These are phyloP conservation scores for Akanthomyces dipterigenus DNA, from an alignment of 2,329 filamentous ascomycete species.

Conservation along the genomic window DNA sequence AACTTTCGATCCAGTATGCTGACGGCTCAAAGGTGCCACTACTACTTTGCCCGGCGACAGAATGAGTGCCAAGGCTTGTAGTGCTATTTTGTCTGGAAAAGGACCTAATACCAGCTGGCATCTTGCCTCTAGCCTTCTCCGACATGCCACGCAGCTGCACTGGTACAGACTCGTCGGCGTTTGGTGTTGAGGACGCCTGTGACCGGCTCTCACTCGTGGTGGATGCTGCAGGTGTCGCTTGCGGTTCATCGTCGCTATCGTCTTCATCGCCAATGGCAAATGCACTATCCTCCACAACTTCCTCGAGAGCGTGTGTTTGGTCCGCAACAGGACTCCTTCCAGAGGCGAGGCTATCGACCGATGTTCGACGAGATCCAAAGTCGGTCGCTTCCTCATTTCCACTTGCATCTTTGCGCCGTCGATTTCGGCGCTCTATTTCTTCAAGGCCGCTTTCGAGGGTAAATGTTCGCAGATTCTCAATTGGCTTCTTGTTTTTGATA, in stretches of 20 bases:
- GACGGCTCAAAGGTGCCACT: conserved; percentile 69
- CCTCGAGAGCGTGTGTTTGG: conserved; percentile 23
- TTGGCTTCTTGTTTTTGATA: conserved; percentile 70
- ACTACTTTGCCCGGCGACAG: conserved; percentile 49
- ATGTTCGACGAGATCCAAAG: conserved; percentile 47
- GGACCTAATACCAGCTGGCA: conserved; percentile 73
- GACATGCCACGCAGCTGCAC: conserved; percentile 86
- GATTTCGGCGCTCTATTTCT: conserved; percentile 76
- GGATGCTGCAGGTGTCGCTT: conserved; percentile 53
- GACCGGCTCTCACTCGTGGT: conserved; percentile 58
- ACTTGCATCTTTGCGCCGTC: conserved; percentile 58
- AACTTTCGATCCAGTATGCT: conserved; percentile 80
- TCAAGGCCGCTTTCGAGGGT: conserved; percentile 88
- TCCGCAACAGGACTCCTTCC: conserved; percentile 33
- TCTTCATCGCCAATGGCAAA: conserved; percentile 75
- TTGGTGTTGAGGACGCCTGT: conserved; percentile 61
- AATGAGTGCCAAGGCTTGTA: conserved; percentile 66
- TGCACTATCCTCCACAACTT: conserved; percentile 56
- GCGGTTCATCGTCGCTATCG: conserved; percentile 42
- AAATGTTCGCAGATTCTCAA: conserved; percentile 78
- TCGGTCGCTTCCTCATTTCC: conserved; percentile 45
- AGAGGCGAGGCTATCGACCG: conserved; percentile 61
- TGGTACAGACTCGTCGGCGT: conserved; percentile 71
- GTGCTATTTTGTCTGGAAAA: conserved; percentile 90
- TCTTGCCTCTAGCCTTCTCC: conserved; percentile 92